phyloP scores from a whole-genome alignment of 148 eudicot genomes.

The Vaccinium myrtillus region DNA sequence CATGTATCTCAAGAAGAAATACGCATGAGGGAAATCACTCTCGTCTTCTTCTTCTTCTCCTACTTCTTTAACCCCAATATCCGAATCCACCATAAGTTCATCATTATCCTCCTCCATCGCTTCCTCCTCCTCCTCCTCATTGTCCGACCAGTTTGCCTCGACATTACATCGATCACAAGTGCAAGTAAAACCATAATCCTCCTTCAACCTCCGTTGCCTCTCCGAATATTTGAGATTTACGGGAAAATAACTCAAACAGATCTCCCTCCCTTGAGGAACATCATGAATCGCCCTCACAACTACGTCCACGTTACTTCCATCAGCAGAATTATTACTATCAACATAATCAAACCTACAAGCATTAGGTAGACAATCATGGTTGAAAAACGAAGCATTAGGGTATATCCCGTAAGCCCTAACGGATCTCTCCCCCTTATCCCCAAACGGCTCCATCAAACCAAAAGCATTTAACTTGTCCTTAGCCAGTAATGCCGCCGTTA shows the following conservation, averaged over 20 bases:
- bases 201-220: constrained; percentile 65
- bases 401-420: constrained; percentile 91
- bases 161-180: constrained; percentile 85
- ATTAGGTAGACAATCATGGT: constrained; percentile 94
- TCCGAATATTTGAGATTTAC: constrained; percentile 62
- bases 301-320: constrained; percentile 53
- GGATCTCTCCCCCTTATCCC: constrained; percentile 46
- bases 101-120: constrained; percentile 40
- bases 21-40: constrained; percentile 81
- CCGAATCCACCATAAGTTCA: constrained; percentile 17
- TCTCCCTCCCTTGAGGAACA: constrained; percentile 70
- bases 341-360: constrained; percentile 91
- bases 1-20: constrained; percentile 84
- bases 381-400: constrained; percentile 75
- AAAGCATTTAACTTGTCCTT: constrained; percentile 87
- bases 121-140: constrained; percentile 47
- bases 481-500: constrained; percentile 55
- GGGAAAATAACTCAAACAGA: constrained; percentile 88
- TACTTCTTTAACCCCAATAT: constrained; percentile 27
- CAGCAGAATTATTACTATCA: constrained; percentile 28
- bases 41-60: constrained; percentile 20
- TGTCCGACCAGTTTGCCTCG: constrained; percentile 77
- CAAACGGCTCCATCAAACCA: constrained; percentile 79
- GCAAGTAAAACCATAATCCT: constrained; percentile 84
- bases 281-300: constrained; percentile 72